Evolutionary conservation across 805 yeast genomes (phyloP), one percentile per base, ranked within the genome.

Genomic region (Yarrowia osloensis): DNA sequence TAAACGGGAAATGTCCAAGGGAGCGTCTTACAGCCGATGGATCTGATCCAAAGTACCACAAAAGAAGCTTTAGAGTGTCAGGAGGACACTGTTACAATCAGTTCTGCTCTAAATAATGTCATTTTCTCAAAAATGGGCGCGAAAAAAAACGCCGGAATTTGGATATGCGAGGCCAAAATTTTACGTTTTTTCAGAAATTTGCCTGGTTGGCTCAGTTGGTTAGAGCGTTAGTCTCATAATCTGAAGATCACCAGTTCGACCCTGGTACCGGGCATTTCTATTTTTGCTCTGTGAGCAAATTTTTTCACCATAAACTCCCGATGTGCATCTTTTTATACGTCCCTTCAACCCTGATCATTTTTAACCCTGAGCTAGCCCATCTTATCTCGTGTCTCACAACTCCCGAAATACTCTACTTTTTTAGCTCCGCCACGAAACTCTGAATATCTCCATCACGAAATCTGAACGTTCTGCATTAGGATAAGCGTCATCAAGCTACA

Each of bases 181-280:
- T 57, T 57, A 8, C 24, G 13, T 11, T 26, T 35, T 35, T 26
- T 19, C 28, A 37, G 46, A 29, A 26, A n/a, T 0, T 9, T 35
- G 63, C 49, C 63, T 57, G 63, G 63, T 57, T 57, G 63, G 63
- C 63, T 57, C 63, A 57, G 63, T 57, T 57, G 63, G 63, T 57
- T 57, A 57, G 63, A 57, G 63, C 63, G 63, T 57, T 57, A 57
- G 63, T 57, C 63, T 57, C 63, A 57, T 57, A 57, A 57, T 57
- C 63, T 57, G 63, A 57, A 57, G 63, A 57, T 57, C 63, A 57
- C 63, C 63, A 57, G 63, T 57, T 57, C 63, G 63, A 57, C 49
- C 63, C 63, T 57, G 63, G 63, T 57, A 57, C 63, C 63, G 63
- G 63, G 63, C 63, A 57, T 12, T 57, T 57, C 63, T 28, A 24